Percentiles rank a stretch among this genome's conserved stretches.
Conservation (phyloP, 108 stramenopile genomes). For the Stephanodiscus minutulus region DNA sequence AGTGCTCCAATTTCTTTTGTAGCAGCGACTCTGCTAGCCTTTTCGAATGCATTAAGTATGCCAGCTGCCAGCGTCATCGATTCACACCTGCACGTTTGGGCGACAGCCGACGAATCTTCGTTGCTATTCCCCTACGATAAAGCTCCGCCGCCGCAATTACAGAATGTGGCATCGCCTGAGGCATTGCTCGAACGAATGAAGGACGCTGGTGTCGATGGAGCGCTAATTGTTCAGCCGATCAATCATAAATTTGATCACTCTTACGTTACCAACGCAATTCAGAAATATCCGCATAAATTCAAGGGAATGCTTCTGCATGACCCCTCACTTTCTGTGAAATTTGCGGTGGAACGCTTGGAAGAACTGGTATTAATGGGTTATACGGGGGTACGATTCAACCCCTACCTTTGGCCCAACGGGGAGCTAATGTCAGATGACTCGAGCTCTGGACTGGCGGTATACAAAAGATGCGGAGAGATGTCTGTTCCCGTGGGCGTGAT, state of each 20-base stretch:
- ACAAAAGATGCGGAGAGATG: conserved; percentile 78
- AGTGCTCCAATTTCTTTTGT: background rate
- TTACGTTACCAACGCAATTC: conserved; percentile 72
- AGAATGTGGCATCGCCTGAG: conserved; percentile 52
- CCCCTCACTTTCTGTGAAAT: conserved; percentile 61
- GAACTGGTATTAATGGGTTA: conserved; percentile 74
- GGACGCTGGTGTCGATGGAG: conserved; percentile 74
- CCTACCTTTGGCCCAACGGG: conserved; percentile 78
- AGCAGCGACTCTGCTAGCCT: background rate
- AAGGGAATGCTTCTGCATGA: conserved; percentile 88
- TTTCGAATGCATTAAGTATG: conserved; percentile 9
- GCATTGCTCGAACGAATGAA: conserved; percentile 70
- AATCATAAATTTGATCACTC: conserved; percentile 91
- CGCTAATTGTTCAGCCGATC: conserved; percentile 90
- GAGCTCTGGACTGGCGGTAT: conserved; percentile 63
- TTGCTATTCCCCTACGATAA: conserved; percentile 66
- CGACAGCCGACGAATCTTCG: conserved; percentile 51
- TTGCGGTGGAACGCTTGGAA: conserved; percentile 67
- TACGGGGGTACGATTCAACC: conserved; percentile 88
- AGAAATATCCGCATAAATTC: conserved; percentile 67
- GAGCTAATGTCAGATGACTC: conserved; percentile 38
- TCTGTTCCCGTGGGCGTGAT: conserved; percentile 85
- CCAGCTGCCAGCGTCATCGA: conserved; percentile 54
- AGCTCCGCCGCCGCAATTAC: conserved; percentile 62
- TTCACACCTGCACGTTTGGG: conserved; percentile 90